A percentile compares a stretch with the other conserved stretches of the same genome.
Evolutionary conservation across 176 grass and related monocot genomes (phyloP).

Genomic region (Saccharum officinarum): DNA sequence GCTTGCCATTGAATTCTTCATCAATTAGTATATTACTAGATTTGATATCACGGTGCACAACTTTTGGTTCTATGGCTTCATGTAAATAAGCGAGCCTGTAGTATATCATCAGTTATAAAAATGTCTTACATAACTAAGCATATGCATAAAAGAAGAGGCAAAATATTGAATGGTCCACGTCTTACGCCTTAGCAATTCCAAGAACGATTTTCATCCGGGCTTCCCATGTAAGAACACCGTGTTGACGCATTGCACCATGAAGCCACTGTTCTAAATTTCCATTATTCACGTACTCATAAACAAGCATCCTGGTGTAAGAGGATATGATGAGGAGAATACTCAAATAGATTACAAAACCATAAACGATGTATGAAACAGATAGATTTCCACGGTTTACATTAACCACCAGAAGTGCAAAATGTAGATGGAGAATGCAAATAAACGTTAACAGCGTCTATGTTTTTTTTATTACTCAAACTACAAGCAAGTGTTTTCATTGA

Average conservation of each 20-base stretch:
- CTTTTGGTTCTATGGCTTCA: constrained; percentile 39
- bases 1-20: constrained; percentile 36
- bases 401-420: neutral
- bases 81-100: constrained; percentile 37
- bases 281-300: constrained; percentile 34
- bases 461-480: neutral
- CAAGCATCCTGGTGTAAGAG: constrained; percentile 41
- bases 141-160: neutral
- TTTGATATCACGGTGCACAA: constrained; percentile 36
- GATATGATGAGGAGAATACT: neutral
- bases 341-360: neutral
- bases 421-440: neutral
- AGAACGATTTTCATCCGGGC: constrained; percentile 46
- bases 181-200: constrained; percentile 69
- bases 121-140: neutral
- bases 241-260: constrained; percentile 34
- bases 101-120: neutral
- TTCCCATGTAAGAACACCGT: constrained; percentile 33
- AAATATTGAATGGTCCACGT: neutral
- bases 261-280: constrained; percentile 38
- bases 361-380: neutral
- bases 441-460: neutral
- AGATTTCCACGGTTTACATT: neutral
- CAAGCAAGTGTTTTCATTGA: neutral
- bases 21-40: constrained; percentile 36